Evolutionary conservation across 192 early-diverging fungal species (phyloP).

Genomic region (Chytriomyces confervae): DNA sequence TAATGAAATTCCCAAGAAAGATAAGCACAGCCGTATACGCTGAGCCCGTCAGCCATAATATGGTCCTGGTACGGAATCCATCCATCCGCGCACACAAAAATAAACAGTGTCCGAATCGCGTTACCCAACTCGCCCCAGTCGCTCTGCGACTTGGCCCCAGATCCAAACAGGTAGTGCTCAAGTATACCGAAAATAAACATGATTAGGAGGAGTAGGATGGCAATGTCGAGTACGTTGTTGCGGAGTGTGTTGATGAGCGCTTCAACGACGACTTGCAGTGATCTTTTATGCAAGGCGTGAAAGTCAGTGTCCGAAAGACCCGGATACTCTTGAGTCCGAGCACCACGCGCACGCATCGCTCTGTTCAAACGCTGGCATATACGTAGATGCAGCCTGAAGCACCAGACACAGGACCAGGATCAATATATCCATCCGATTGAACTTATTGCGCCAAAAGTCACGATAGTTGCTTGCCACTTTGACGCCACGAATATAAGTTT

Average conservation of each 20-base stretch:
- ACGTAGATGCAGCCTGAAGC: background rate
- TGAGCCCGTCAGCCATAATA: constrained; percentile 40
- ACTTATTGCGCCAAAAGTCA: constrained; percentile 20
- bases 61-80: constrained; percentile 51
- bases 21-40: constrained; percentile 49
- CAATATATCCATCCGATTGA: constrained; percentile 26
- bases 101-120: constrained; percentile 43
- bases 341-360: background rate
- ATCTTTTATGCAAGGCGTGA: constrained; percentile 7
- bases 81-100: constrained; percentile 53
- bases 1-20: constrained; percentile 56
- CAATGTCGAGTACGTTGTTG: constrained; percentile 49
- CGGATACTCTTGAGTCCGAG: constrained; percentile 7
- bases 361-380: background rate
- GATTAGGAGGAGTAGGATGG: constrained; percentile 50
- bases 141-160: constrained; percentile 4
- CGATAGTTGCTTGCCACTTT: constrained; percentile 6
- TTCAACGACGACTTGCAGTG: constrained; percentile 53
- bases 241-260: constrained; percentile 49
- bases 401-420: constrained; percentile 17
- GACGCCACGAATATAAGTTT: no score
- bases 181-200: constrained; percentile 56
- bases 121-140: constrained; percentile 39
- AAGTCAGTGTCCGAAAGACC: constrained; percentile 21
- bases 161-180: constrained; percentile 56